These are phyloP conservation scores for Melanomma pulvis-pyrius DNA, from an alignment of 495 filamentous ascomycete genomes.

Conservation along the genomic window DNA sequence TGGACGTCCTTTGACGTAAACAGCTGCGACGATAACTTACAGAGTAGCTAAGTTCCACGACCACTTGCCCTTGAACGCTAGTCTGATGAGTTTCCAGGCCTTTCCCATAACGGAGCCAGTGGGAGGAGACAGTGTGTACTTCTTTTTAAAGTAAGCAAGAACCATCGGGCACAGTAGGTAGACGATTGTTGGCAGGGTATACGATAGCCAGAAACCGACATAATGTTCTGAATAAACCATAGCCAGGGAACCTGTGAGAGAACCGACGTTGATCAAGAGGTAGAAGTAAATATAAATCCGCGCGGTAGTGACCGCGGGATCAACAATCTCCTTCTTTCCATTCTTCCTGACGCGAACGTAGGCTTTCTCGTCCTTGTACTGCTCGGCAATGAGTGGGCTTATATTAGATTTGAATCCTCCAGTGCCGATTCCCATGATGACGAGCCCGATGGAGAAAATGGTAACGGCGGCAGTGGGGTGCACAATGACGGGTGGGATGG, in stretches of 20 bases:
- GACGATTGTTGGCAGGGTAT: constrained; percentile 30
- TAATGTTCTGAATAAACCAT: constrained; percentile 73
- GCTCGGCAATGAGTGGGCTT: constrained; percentile 62
- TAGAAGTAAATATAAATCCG: constrained; percentile 67
- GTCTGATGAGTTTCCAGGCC: constrained; percentile 18
- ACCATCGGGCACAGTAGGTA: constrained; percentile 16
- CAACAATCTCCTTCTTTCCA: constrained; percentile 62
- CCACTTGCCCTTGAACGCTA: constrained; percentile 31
- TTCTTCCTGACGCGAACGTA: constrained; percentile 22
- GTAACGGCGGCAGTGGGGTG: constrained; percentile 56
- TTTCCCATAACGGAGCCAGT: constrained; percentile 27
- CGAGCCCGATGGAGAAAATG: constrained; percentile 62
- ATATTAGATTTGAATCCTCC: constrained; percentile 67
- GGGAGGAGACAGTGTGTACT: constrained; percentile 25
- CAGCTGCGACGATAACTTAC: neutral
- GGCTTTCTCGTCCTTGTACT: constrained; percentile 49
- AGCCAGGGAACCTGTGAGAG: constrained; percentile 55
- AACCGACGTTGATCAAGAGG: constrained; percentile 70
- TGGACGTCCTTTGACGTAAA: neutral
- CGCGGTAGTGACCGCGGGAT: constrained; percentile 63
- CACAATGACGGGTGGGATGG: constrained; percentile 63
- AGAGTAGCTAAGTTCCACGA: constrained; percentile 20
- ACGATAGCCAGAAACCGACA: constrained; percentile 71
- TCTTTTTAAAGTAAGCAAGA: constrained; percentile 22
- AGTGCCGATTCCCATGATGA: constrained; percentile 67